phyloP scores from a whole-genome alignment of 2,329 filamentous ascomycete genomes.

The Alternaria arbusti region DNA sequence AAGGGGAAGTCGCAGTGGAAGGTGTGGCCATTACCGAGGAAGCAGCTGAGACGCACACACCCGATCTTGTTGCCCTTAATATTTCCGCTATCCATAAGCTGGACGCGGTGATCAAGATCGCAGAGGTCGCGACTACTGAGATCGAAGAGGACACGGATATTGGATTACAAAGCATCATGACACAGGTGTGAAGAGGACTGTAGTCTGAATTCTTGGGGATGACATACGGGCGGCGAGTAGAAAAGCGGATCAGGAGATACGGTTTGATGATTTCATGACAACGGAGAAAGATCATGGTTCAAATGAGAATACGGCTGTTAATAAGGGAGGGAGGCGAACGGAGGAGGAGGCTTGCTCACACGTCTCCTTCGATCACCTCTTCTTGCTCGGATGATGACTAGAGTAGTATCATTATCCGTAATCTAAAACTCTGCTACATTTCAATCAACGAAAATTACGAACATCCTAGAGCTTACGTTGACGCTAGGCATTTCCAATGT shows the following conservation, averaged over 20 bases:
- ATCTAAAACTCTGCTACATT: neutral
- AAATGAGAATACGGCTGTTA: neutral
- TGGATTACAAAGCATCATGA: constrained; percentile 32
- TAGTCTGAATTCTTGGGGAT: neutral
- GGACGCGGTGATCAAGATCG: neutral
- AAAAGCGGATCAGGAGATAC: neutral
- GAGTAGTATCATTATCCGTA: neutral
- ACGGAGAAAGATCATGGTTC: neutral
- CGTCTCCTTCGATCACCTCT: neutral
- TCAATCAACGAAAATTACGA: neutral
- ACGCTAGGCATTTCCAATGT: neutral
- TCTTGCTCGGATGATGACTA: neutral
- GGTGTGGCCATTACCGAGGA: constrained; percentile 66
- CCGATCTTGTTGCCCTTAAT: constrained; percentile 37
- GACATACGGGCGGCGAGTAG: neutral
- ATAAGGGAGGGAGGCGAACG: neutral
- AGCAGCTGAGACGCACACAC: constrained; percentile 56
- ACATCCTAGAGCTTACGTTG: neutral
- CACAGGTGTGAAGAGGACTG: constrained; percentile 29
- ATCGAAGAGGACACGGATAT: constrained; percentile 8
- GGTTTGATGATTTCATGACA: neutral
- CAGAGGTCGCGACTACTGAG: neutral
- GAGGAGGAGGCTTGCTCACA: neutral
- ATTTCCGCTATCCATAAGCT: constrained; percentile 4
- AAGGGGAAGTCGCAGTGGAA: constrained; percentile 54